A percentile compares a stretch with the other conserved stretches of the same genome.
phyloP scores from a whole-genome alignment of 2,329 filamentous ascomycete genomes.

The Fusarium sp. region DNA sequence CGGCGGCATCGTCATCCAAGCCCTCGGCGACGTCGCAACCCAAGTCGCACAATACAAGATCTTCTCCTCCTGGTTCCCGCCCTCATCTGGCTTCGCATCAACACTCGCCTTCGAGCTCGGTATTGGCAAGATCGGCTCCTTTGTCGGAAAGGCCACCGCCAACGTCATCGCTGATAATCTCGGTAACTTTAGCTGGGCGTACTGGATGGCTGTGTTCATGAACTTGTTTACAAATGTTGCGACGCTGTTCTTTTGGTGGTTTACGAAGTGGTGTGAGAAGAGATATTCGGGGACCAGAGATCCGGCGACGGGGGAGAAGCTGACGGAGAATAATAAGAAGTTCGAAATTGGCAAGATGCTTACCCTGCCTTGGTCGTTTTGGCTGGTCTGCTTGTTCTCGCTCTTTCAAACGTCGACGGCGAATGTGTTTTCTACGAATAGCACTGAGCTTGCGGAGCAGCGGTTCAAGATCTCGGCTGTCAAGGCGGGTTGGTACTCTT shows the following conservation, averaged over 20 bases:
- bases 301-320: slow-evolving; percentile 65
- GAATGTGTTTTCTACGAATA: slow-evolving; percentile 64
- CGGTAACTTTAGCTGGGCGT: slow-evolving; percentile 70
- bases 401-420: slow-evolving; percentile 68
- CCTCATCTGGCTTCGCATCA: slow-evolving; percentile 68
- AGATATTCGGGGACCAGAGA: slow-evolving; percentile 60
- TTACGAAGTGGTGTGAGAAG: slow-evolving; percentile 61
- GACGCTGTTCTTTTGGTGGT: slow-evolving; percentile 64
- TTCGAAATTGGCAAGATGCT: slow-evolving; percentile 66
- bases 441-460: slow-evolving; percentile 69
- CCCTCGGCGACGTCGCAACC: slow-evolving; percentile 70
- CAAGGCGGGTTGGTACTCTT: slow-evolving; percentile 69
- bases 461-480: slow-evolving; percentile 65
- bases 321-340: slow-evolving; percentile 69
- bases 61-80: slow-evolving; percentile 72
- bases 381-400: slow-evolving; percentile 64
- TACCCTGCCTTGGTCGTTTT: slow-evolving; percentile 68
- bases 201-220: slow-evolving; percentile 71
- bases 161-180: slow-evolving; percentile 67
- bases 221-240: slow-evolving; percentile 69
- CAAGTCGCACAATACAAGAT: slow-evolving; percentile 73
- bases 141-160: slow-evolving; percentile 68
- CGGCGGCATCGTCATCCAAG: slow-evolving; percentile 62
- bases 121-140: slow-evolving; percentile 69
- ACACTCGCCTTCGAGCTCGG: slow-evolving; percentile 69